These are phyloP conservation scores for Linnemannia exigua DNA, from an alignment of 192 early-diverging fungal genomes.

Conservation along the genomic window DNA sequence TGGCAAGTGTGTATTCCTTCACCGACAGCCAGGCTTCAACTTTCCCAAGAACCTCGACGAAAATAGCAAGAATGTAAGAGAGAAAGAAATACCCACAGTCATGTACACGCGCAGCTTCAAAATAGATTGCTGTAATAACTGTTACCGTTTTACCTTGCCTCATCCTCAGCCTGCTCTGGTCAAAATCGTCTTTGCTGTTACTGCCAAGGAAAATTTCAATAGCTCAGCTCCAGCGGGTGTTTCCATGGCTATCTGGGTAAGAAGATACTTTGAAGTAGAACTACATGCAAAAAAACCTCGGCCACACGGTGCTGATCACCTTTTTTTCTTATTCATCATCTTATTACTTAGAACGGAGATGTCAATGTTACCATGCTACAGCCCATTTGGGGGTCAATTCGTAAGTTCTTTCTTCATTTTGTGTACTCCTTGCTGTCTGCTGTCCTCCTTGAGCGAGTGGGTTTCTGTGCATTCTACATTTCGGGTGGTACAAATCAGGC, in stretches of 20 bases:
- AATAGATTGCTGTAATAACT: not conserved
- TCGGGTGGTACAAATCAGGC: not conserved
- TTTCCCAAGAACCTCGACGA: constrained; percentile 21
- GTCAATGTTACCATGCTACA: constrained; percentile 17
- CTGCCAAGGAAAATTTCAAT: not conserved
- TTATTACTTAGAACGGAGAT: constrained; percentile 1
- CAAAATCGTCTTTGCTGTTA: constrained; percentile 17
- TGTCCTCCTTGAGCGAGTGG: not conserved
- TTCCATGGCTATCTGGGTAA: constrained; percentile 41
- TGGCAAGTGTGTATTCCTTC: constrained; percentile 29
- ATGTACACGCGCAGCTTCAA: not conserved
- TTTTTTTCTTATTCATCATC: not conserved
- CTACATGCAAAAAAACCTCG: not conserved
- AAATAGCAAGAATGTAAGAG: constrained; percentile 3
- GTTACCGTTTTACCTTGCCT: not conserved
- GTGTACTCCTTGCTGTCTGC: not conserved
- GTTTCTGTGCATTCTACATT: not conserved
- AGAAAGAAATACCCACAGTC: not conserved
- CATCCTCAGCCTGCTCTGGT: not conserved
- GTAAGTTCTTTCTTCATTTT: constrained; percentile 8
- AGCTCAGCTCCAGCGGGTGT: constrained; percentile 8
- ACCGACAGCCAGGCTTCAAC: not conserved
- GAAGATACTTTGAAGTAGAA: not conserved
- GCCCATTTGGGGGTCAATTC: constrained; percentile 28
- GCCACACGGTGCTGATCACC: too few species aligned